Percentiles rank a stretch among this genome's conserved stretches.
Evolutionary conservation across 2,329 filamentous ascomycete species (phyloP).

Genomic region (Allantophomopsis lycopodina): DNA sequence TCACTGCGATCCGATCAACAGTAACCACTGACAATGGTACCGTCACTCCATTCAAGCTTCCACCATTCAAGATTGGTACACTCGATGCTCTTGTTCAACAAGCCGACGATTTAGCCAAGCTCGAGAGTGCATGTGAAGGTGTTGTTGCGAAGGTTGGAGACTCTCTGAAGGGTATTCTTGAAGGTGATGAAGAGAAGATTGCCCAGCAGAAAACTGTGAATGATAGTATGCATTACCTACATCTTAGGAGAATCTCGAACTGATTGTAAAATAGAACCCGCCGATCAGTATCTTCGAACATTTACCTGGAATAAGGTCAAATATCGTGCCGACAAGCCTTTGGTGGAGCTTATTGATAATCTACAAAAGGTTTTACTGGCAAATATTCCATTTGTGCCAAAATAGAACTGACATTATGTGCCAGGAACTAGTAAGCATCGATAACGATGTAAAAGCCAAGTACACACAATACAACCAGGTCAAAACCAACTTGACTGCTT

Average conservation of each 20-base stretch:
- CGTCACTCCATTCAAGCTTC: constrained; percentile 67
- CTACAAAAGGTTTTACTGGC: constrained; percentile 59
- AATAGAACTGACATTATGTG: neutral
- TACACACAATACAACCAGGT: constrained; percentile 88
- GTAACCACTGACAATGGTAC: constrained; percentile 63
- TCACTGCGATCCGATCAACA: constrained; percentile 60
- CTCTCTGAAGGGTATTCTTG: constrained; percentile 16
- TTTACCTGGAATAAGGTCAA: constrained; percentile 98
- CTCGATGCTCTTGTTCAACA: constrained; percentile 91
- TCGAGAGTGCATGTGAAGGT: constrained; percentile 64
- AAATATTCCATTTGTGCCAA: too few relatives aligned
- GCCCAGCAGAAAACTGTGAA: constrained; percentile 75
- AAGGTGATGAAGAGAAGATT: constrained; percentile 27
- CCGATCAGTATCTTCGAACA: constrained; percentile 77
- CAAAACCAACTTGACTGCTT: constrained; percentile 67
- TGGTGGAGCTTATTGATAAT: constrained; percentile 74
- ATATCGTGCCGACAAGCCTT: constrained; percentile 83
- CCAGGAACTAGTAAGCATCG: constrained; percentile 78
- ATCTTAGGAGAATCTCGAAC: neutral
- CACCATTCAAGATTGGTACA: constrained; percentile 95
- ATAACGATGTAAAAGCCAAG: constrained; percentile 92
- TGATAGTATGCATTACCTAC: constrained; percentile 69
- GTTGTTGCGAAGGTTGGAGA: constrained; percentile 68
- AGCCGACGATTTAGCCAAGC: constrained; percentile 86
- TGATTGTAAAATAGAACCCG: constrained; percentile 53